Evolutionary conservation across 352 stramenopile genomes (phyloP).

Genomic region (Globisporangium abappressorium): DNA sequence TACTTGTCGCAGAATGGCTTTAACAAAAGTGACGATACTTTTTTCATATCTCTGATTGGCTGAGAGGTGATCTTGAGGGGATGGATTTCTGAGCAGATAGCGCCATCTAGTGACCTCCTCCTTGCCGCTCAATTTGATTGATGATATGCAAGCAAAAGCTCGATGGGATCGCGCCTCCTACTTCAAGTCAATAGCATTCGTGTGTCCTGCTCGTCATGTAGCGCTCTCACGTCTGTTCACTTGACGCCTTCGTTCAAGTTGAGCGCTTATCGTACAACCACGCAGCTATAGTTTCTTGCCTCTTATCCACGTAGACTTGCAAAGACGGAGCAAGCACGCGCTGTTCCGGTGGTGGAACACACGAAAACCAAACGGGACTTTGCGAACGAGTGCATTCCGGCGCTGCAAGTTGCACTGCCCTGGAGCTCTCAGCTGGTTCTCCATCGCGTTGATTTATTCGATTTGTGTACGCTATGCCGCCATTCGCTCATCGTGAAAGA

Average conservation of each 20-base stretch:
- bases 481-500: neutral
- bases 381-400: neutral
- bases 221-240: neutral
- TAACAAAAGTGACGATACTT: neutral
- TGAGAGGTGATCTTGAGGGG: conserved; percentile 3
- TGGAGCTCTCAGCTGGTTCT: neutral
- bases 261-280: neutral
- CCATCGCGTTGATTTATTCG: neutral
- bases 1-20: neutral
- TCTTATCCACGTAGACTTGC: neutral
- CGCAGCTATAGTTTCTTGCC: neutral
- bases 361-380: neutral
- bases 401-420: neutral
- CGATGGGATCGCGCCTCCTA: neutral
- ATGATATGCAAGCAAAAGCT: neutral
- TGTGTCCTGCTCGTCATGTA: neutral
- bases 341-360: neutral
- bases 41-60: neutral
- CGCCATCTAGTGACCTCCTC: neutral
- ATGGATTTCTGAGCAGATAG: neutral
- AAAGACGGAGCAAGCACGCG: neutral
- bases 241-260: neutral
- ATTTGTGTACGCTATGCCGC: neutral
- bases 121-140: neutral
- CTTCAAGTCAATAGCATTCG: neutral